Evolutionary conservation across 148 eudicot genomes (phyloP).

Genomic region (Simmondsia chinensis): DNA sequence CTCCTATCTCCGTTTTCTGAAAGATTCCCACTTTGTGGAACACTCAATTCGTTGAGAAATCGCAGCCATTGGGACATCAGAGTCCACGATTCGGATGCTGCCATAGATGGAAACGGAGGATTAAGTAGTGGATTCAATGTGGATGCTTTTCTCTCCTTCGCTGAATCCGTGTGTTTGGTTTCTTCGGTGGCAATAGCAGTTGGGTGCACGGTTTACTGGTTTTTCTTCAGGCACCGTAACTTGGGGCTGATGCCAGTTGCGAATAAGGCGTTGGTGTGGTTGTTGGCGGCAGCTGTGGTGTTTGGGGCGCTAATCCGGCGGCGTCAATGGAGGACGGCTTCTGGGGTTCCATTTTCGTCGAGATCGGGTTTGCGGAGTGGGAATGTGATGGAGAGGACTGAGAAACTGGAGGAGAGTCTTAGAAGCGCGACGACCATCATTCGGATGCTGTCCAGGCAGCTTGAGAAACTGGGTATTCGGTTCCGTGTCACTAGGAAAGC

Average conservation of each 20-base stretch:
- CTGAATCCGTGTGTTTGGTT: constrained; percentile 46
- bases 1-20: background rate
- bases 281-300: constrained; percentile 52
- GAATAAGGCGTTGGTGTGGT: constrained; percentile 33
- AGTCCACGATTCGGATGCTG: constrained; percentile 19
- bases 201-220: constrained; percentile 29
- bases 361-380: constrained; percentile 31
- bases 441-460: constrained; percentile 67
- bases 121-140: constrained; percentile 17
- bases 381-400: constrained; percentile 67
- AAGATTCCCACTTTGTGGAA: constrained; percentile 13
- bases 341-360: constrained; percentile 16
- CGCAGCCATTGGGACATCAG: constrained; percentile 13
- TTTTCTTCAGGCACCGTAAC: constrained; percentile 22
- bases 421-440: constrained; percentile 40
- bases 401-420: constrained; percentile 82
- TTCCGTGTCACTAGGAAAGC: constrained; percentile 70
- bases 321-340: constrained; percentile 75
- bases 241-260: constrained; percentile 35
- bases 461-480: constrained; percentile 91
- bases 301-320: constrained; percentile 58
- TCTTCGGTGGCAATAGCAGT: constrained; percentile 48
- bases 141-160: constrained; percentile 43
- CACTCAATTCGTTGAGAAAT: constrained; percentile 5
- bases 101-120: constrained; percentile 4